Conservation (phyloP, 768 basidiomycete genomes). For the Rhodotorula graminis region DNA sequence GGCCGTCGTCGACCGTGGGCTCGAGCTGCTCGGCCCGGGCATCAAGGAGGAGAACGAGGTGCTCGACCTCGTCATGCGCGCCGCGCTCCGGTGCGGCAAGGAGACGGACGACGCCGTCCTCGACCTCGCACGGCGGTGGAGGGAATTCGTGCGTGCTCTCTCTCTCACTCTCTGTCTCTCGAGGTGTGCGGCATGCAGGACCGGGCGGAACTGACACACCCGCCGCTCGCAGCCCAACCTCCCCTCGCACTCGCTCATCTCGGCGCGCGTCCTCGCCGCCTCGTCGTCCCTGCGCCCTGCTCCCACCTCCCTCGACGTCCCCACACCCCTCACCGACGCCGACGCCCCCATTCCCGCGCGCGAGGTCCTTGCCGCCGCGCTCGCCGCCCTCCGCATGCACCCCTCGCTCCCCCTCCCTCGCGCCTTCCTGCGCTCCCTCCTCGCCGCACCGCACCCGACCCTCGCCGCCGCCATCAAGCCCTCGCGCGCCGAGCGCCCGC, state of each 20-base stretch:
- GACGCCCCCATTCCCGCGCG: not conserved
- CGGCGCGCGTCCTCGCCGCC: conserved; percentile 8
- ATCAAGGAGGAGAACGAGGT: conserved; percentile 8
- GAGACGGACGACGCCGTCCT: not conserved
- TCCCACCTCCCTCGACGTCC: not conserved
- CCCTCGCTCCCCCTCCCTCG: not conserved
- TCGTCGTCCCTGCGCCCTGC: not conserved
- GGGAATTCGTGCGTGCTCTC: not conserved
- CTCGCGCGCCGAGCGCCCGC: too few species aligned
- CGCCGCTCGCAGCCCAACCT: conserved; percentile 13
- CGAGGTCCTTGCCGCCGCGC: conserved; percentile 3
- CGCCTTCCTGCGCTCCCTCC: not conserved
- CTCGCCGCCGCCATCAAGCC: not conserved
- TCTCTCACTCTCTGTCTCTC: too few species aligned
- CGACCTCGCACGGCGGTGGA: not conserved
- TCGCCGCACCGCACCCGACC: not conserved
- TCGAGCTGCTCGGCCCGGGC: not conserved
- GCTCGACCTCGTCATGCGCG: conserved; percentile 2
- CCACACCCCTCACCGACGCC: not conserved
- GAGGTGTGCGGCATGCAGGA: too few species aligned
- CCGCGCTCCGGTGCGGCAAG: not conserved
- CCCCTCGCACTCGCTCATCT: conserved; percentile 3
- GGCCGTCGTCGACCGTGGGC: not conserved
- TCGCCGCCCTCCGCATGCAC: conserved; percentile 10
- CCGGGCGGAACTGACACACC: too few species aligned